A percentile compares a stretch with the other conserved stretches of the same genome.
Conservation (phyloP, 306 rosid species). For the Dryas drummondii region DNA sequence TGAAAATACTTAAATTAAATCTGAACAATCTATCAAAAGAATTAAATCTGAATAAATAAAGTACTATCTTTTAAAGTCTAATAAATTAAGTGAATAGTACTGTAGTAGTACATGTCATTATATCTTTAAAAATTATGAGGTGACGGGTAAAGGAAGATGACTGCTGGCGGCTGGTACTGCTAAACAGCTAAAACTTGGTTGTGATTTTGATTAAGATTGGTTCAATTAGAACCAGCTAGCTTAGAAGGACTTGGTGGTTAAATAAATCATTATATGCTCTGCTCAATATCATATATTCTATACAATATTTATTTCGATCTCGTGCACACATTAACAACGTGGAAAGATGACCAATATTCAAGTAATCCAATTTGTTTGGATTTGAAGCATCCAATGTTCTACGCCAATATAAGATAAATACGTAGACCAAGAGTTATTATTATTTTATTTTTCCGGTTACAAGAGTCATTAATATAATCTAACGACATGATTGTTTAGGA, state of each 20-base stretch:
- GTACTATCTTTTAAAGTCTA: too few relatives aligned
- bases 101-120: neutral
- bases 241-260: neutral
- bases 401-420: too few relatives aligned
- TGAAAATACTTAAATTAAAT: too few relatives aligned
- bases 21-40: too few relatives aligned
- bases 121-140: neutral
- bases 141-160: neutral
- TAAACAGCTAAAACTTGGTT: neutral
- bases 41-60: too few relatives aligned
- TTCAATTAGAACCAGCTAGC: neutral
- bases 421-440: too few relatives aligned
- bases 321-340: neutral
- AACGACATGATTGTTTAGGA: too few relatives aligned
- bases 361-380: neutral
- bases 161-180: neutral
- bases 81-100: too few relatives aligned
- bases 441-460: too few relatives aligned
- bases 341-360: neutral
- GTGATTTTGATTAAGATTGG: neutral
- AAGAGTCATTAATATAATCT: too few relatives aligned
- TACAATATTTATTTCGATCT: too few relatives aligned
- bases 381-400: neutral
- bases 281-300: neutral
- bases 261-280: neutral